Base-by-base conservation (phyloP, 768 basidiomycete species). In the Dacryopinax primogenitus region DNA sequence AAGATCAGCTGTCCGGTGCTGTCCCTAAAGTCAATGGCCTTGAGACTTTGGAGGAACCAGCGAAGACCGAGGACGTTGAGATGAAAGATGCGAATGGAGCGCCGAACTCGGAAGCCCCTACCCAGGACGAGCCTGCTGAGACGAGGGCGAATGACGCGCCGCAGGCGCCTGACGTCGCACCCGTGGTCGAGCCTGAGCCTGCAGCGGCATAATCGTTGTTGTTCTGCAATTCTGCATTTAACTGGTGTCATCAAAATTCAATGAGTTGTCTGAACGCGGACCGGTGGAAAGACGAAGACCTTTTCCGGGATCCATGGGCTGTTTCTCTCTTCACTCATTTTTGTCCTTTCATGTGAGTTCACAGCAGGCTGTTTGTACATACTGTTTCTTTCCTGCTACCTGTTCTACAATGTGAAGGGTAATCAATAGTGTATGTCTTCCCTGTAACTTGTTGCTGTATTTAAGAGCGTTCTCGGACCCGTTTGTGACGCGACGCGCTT, bases 1-100 rank as follows among this genome's bases (percentile, higher is more conserved):
- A 84, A 44, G 62, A 66, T 35, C 65, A 67, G 51, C 51, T 58
- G 13, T 58, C 51, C 32, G 51, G 63, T 34, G 39, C 33, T 62
- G 37, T 23, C 1, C 32, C 16, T 15, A 65, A 61, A 33, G 23
- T 26, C 37, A 39, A 62, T 36, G 34, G 63, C n/a, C 12, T 51
- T 32, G 36, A 34, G 21, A 35, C 41, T 1, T 11, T n/a, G 2
- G 62, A 51, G 18, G 28, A 26, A 12, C 37, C 58, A 26, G 37
- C 33, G 58, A 61, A 65, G 23, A 21, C 23, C 15, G 58, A 18
- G 58, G 65, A 65, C 16, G 65, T 61, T 3, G 37, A 35, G 37
- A 66, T 35, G 66, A 51, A 66, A 63, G 62, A 66, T 34, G 45
- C 36, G 44, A 28, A 34, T 18, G 45, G 26, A 41, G 39, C 2